phyloP scores from a whole-genome alignment of 1,284 basidiomycete genomes.

The Caloboletus inedulis region DNA sequence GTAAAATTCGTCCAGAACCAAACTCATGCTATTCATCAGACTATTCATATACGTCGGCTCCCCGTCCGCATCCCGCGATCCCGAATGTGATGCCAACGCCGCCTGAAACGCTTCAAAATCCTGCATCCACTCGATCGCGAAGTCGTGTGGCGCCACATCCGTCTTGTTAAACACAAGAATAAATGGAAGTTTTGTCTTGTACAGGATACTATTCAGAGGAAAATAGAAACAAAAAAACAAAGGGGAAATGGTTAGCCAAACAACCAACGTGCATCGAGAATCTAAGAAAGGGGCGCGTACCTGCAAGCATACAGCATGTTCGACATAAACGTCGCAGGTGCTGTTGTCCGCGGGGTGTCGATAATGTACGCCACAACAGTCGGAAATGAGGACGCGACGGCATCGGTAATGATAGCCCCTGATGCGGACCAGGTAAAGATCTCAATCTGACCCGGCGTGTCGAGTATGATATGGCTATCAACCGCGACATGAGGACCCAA shows the following conservation, averaged over 20 bases:
- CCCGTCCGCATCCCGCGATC: conserved; percentile 75
- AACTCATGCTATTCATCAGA: conserved; percentile 98
- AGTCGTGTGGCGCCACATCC: conserved; percentile 85
- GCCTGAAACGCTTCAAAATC: conserved; percentile 92
- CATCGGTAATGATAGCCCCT: conserved; percentile 97
- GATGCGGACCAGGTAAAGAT: conserved; percentile 99
- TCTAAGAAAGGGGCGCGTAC: conserved; percentile 41
- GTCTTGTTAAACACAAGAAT: conserved; percentile 99
- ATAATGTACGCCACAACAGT: conserved; percentile 97
- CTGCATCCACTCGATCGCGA: conserved; percentile 97
- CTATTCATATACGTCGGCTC: conserved; percentile 98
- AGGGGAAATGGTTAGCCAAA: not conserved
- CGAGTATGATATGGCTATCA: conserved; percentile 85
- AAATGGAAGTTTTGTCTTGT: conserved; percentile 98
- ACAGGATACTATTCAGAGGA: conserved; percentile 71
- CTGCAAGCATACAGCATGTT: conserved; percentile 99
- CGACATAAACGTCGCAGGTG: conserved; percentile 98
- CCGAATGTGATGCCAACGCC: conserved; percentile 63
- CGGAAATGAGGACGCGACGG: conserved; percentile 91
- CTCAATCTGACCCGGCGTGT: conserved; percentile 99
- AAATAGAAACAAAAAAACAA: not conserved
- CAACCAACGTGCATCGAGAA: not conserved
- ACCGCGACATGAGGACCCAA: not conserved
- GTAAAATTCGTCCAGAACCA: conserved; percentile 99
- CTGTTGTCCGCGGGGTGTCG: conserved; percentile 92